Conservation (phyloP, 768 basidiomycete genomes). For the Lactarius trivialis region DNA sequence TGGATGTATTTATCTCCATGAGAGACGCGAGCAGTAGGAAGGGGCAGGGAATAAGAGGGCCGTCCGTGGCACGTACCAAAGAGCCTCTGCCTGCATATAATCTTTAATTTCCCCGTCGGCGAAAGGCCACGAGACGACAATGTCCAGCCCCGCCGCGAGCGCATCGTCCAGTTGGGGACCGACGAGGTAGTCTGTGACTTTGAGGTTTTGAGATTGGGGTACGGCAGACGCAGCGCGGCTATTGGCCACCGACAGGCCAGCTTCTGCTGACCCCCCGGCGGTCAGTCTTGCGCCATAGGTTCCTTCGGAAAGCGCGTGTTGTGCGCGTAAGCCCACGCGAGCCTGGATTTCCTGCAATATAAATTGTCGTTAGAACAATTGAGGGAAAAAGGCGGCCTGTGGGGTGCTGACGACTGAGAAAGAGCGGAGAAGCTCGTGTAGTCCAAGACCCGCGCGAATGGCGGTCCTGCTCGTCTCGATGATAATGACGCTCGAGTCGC, state of each 20-base stretch:
- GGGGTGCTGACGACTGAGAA: slow-evolving; percentile 59
- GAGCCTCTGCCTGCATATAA: slow-evolving; percentile 81
- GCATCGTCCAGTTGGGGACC: slow-evolving; percentile 78
- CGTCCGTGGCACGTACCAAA: slow-evolving; percentile 55
- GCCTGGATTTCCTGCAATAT: slow-evolving; percentile 62
- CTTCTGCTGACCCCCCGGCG: slow-evolving; percentile 27
- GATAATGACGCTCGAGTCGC: slow-evolving; percentile 74
- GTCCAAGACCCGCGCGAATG: slow-evolving; percentile 70
- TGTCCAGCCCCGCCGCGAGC: slow-evolving; percentile 61
- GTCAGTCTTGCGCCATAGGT: slow-evolving; percentile 28
- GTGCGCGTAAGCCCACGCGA: slow-evolving; percentile 63
- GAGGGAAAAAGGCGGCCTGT: slow-evolving; percentile 2
- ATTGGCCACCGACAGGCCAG: slow-evolving; percentile 37
- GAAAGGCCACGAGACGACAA: slow-evolving; percentile 79
- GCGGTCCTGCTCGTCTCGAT: slow-evolving; percentile 70
- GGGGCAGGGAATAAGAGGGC: background rate
- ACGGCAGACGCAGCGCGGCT: slow-evolving; percentile 44
- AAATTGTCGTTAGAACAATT: background rate
- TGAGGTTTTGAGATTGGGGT: slow-evolving; percentile 38
- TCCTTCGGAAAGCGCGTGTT: slow-evolving; percentile 22
- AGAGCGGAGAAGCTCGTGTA: slow-evolving; percentile 69
- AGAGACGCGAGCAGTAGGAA: background rate
- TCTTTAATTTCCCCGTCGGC: slow-evolving; percentile 64
- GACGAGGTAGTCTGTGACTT: slow-evolving; percentile 76
- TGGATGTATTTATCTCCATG: background rate